Conservation (phyloP, 306 rosid genomes). For the Pyrus pyrifolia region DNA sequence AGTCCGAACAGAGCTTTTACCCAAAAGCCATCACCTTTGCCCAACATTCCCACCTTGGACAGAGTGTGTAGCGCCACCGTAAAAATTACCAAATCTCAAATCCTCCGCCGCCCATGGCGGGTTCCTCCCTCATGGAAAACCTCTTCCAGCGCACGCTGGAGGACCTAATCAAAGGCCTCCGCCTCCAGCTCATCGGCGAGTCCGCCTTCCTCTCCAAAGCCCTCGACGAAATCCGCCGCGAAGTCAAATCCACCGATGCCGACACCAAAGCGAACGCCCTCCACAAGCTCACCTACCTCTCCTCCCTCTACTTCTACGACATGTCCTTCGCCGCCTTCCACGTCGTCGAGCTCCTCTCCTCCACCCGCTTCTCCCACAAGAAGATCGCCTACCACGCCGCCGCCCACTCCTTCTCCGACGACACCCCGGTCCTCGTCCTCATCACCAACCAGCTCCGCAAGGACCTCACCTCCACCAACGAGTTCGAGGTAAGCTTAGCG, state of each 20-base stretch:
- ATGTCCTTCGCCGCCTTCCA: constrained; percentile 92
- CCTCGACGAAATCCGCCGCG: constrained; percentile 83
- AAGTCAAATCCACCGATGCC: constrained; percentile 73
- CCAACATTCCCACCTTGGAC: neutral
- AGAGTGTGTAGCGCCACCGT: neutral
- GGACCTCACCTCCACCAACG: constrained; percentile 55
- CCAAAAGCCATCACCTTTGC: neutral
- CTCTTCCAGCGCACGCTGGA: constrained; percentile 82
- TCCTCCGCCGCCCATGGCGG: constrained; percentile 41
- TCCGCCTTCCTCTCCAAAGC: constrained; percentile 62
- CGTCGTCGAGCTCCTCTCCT: constrained; percentile 91
- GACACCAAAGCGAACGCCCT: constrained; percentile 72
- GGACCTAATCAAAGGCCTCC: constrained; percentile 74
- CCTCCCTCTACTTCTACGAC: constrained; percentile 55
- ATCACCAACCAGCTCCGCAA: constrained; percentile 93
- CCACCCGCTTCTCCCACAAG: constrained; percentile 67
- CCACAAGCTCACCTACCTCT: constrained; percentile 69
- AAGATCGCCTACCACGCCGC: constrained; percentile 77
- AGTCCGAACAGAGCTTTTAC: neutral
- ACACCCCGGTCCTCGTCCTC: constrained; percentile 73
- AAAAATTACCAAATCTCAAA: neutral
- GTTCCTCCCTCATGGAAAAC: constrained; percentile 73
- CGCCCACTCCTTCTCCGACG: constrained; percentile 56
- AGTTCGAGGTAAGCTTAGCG: constrained; percentile 66
- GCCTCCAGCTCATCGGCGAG: constrained; percentile 60